Percentiles rank a stretch among this genome's conserved stretches.
Evolutionary conservation across 2,329 filamentous ascomycete species (phyloP).

Genomic region (Fusarium acutatum): DNA sequence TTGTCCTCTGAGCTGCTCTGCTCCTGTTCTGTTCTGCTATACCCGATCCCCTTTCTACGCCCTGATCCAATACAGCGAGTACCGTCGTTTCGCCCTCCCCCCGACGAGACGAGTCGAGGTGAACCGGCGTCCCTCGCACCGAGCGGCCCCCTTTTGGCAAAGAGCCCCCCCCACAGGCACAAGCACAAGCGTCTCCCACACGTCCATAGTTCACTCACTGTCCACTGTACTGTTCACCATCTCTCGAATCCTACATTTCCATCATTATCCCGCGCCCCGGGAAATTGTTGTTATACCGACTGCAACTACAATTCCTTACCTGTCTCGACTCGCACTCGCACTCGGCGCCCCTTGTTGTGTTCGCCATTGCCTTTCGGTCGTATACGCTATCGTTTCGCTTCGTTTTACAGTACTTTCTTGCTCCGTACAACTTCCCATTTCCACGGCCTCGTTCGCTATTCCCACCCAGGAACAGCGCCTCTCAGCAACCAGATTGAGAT

Average conservation of each 20-base stretch:
- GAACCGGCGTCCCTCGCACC: slow-evolving; percentile 44
- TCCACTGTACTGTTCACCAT: slow-evolving; percentile 23
- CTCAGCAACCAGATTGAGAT: slow-evolving; percentile 31
- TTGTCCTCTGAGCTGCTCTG: not conserved
- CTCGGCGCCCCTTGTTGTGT: slow-evolving; percentile 24
- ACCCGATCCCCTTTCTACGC: not conserved
- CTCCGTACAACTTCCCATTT: slow-evolving; percentile 27
- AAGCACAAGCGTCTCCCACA: slow-evolving; percentile 40
- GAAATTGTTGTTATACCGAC: slow-evolving; percentile 35
- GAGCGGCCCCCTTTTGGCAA: slow-evolving; percentile 45
- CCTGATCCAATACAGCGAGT: not conserved
- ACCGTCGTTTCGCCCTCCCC: slow-evolving; percentile 23
- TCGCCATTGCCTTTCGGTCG: slow-evolving; percentile 23
- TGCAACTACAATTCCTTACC: slow-evolving; percentile 13
- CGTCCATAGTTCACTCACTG: slow-evolving; percentile 30
- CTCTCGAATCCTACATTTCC: slow-evolving; percentile 39
- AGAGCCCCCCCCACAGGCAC: slow-evolving; percentile 33
- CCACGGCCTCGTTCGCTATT: slow-evolving; percentile 27
- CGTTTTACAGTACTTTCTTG: slow-evolving; percentile 18
- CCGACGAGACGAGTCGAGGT: slow-evolving; percentile 33
- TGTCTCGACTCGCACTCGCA: slow-evolving; percentile 5
- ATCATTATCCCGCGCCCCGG: slow-evolving; percentile 41
- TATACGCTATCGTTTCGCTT: slow-evolving; percentile 22
- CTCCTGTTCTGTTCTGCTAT: not conserved
- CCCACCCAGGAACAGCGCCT: slow-evolving; percentile 40